Evolutionary conservation across 2,329 filamentous ascomycete genomes (phyloP).

Genomic region (Microsporum ferrugineum): DNA sequence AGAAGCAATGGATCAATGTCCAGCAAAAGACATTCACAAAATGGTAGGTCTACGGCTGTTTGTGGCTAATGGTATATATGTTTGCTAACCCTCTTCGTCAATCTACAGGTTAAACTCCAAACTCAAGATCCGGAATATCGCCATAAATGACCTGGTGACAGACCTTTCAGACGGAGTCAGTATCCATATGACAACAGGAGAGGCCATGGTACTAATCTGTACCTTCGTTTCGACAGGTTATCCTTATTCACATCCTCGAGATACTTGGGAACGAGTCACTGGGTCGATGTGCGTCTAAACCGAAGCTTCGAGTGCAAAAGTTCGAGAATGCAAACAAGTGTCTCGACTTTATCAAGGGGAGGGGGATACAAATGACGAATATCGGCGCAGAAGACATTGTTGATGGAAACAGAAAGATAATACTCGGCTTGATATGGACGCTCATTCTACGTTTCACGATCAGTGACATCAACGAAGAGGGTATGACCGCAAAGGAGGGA

Average conservation of each 20-base stretch:
- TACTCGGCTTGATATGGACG: conserved; percentile 94
- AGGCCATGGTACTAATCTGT: background rate
- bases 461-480: conserved; percentile 95
- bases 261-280: conserved; percentile 90
- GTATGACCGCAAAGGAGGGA: conserved; percentile 94
- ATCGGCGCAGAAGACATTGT: conserved; percentile 98
- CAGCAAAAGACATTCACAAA: conserved; percentile 99
- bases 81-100: background rate
- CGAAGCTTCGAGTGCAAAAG: conserved; percentile 87
- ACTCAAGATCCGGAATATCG: conserved; percentile 62
- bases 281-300: conserved; percentile 90
- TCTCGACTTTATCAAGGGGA: conserved; percentile 80
- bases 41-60: conserved; percentile 48
- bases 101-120: conserved; percentile 81
- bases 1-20: conserved; percentile 60
- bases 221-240: conserved; percentile 46
- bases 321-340: conserved; percentile 98
- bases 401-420: conserved; percentile 95
- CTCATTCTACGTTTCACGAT: conserved; percentile 97
- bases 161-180: conserved; percentile 90
- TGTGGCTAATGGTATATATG: background rate
- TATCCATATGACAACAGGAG: conserved; percentile 18
- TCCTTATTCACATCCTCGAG: conserved; percentile 93
- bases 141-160: conserved; percentile 73
- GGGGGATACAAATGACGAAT: conserved; percentile 94